These are phyloP conservation scores for Cenchrus fungigraminus DNA, from an alignment of 176 grass and related monocot genomes.

Conservation along the genomic window DNA sequence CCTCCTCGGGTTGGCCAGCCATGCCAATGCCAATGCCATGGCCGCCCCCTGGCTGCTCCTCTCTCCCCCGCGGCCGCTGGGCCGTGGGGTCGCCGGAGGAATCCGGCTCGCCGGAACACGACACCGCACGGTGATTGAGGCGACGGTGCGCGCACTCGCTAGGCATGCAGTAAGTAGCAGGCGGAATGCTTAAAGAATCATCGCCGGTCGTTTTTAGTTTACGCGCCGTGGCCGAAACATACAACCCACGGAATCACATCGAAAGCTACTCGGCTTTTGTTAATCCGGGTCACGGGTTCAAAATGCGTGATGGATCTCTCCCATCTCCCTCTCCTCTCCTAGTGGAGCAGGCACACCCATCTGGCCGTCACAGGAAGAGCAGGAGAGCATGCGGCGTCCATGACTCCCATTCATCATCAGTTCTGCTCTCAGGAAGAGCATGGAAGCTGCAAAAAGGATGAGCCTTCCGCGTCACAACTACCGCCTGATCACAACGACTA, in stretches of 20 bases:
- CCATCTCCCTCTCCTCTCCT: background rate
- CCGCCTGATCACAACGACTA: background rate
- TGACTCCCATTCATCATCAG: conserved; percentile 33
- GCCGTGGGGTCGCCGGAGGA: conserved; percentile 38
- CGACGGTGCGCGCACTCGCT: background rate
- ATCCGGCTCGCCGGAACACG: conserved; percentile 50
- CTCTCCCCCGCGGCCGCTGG: conserved; percentile 11
- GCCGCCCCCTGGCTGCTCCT: background rate
- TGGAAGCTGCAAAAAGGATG: background rate
- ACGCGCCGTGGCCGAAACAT: background rate
- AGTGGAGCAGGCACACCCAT: background rate
- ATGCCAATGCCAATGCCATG: background rate
- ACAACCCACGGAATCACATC: conserved; percentile 14
- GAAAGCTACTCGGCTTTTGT: background rate
- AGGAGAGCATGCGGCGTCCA: background rate
- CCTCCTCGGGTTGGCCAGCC: background rate
- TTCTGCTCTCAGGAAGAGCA: background rate
- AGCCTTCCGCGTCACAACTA: background rate
- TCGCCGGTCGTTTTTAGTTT: conserved; percentile 19
- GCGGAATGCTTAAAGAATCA: background rate
- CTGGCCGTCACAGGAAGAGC: conserved; percentile 8
- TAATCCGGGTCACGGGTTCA: conserved; percentile 32
- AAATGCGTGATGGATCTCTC: background rate
- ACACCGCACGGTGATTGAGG: conserved; percentile 48
- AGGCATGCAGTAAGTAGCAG: background rate